Evolutionary conservation across 2,329 filamentous ascomycete genomes (phyloP), one percentile per base, ranked within the genome.

Genomic region (Ophiostoma ulmi): DNA sequence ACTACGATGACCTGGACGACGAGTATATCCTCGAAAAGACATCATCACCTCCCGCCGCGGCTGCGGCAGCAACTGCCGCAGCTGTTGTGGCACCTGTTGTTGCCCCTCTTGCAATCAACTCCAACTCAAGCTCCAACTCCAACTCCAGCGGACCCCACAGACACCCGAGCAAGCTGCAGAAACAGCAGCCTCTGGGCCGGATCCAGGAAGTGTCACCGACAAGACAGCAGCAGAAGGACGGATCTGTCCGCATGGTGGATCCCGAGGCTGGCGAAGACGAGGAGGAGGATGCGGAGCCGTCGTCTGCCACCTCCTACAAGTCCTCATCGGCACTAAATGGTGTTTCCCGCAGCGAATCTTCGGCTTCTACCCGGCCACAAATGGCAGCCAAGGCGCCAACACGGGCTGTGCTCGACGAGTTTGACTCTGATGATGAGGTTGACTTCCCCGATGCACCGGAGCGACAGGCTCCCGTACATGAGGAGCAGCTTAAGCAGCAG

Each of bases 381-480:
- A 87, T 88, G 78, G 82, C 85, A 63, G 87, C 83, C 71, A 84
- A 85, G 74, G 85, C 88, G 1, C 88, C 87, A 73, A 81, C 86
- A 20, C 86, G 89, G 35, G 83, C 89, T 73, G 88, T 89, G 70
- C 82, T 93, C 14, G 91, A 93, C 75, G 90, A 91, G 73, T 90
- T 91, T 65, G 90, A 91, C 73, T 85, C 85, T 69, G 86, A 86
- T 5, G 83, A 84, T n/a, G 77, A 80, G 0, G 70, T 44, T 6
- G 68, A 35, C 67, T 63, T 74, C 14, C 72, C 77, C 5, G 76
- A 77, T 7, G 61, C 77, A 78, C n/a, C 63, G 4, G 35, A 65
- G 36, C 63, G 20, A 36, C 63, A 65, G 11, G 20, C 35, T 22
- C 3, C 17, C 39, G 17, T 11, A 38, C 17, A 20, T 20, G 69